Percentiles rank a stretch among this genome's conserved stretches.
Conservation (phyloP, 306 rosid species). For the Dalbergia cochinchinensis region DNA sequence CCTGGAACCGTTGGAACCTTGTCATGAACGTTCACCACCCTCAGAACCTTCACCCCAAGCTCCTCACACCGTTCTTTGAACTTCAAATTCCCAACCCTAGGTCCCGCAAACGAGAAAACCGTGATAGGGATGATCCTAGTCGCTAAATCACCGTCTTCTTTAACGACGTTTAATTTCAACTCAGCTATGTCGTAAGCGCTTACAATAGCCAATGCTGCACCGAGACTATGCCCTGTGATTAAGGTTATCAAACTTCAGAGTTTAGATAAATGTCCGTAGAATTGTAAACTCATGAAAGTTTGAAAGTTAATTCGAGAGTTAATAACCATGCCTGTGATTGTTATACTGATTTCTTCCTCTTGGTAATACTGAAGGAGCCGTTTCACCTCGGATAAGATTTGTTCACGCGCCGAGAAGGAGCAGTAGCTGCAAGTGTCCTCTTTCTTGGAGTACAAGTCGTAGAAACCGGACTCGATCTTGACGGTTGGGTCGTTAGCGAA, state of each 20-base stretch:
- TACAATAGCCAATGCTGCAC: slow-evolving; percentile 62
- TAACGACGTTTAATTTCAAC: slow-evolving; percentile 47
- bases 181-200: slow-evolving; percentile 78
- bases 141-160: neutral
- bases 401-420: slow-evolving; percentile 74
- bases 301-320: too few relatives aligned
- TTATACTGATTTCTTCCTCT: slow-evolving; percentile 66
- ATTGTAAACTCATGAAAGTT: too few relatives aligned
- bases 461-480: slow-evolving; percentile 74
- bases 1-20: slow-evolving; percentile 75
- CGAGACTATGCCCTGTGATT: slow-evolving; percentile 73
- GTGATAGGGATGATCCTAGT: slow-evolving; percentile 53
- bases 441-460: slow-evolving; percentile 69
- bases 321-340: slow-evolving; percentile 53
- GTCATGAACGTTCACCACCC: slow-evolving; percentile 69
- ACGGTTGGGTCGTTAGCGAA: slow-evolving; percentile 51
- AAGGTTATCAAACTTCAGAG: too few relatives aligned
- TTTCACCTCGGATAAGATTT: slow-evolving; percentile 61
- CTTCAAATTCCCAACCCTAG: slow-evolving; percentile 71
- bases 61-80: slow-evolving; percentile 74
- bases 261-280: too few relatives aligned
- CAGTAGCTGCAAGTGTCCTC: slow-evolving; percentile 60
- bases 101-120: slow-evolving; percentile 71
- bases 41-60: slow-evolving; percentile 71
- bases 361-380: slow-evolving; percentile 59